phyloP scores from a whole-genome alignment of 192 early-diverging fungal species.

The Thoreauomyces humboldtii region DNA sequence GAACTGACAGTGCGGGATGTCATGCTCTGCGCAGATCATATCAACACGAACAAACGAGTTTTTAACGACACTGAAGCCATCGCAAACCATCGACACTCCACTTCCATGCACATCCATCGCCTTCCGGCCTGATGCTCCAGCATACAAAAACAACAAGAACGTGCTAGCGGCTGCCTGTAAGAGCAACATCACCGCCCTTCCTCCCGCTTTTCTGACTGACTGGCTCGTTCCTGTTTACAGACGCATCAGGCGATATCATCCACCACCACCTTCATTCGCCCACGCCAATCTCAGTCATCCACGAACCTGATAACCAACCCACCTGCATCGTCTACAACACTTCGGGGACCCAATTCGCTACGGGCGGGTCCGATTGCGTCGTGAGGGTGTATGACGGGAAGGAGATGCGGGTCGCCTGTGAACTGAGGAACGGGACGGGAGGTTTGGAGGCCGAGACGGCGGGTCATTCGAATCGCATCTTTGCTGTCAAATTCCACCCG shows the following conservation, averaged over 20 bases:
- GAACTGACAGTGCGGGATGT: too few species aligned
- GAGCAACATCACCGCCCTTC: too few species aligned
- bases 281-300: slow-evolving; percentile 40
- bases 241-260: slow-evolving; percentile 48
- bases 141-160: slow-evolving; percentile 47
- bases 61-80: neutral
- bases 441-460: slow-evolving; percentile 27
- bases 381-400: slow-evolving; percentile 48
- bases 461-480: slow-evolving; percentile 54
- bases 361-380: slow-evolving; percentile 37
- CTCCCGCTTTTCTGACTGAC: too few species aligned
- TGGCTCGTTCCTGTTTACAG: too few species aligned
- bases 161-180: slow-evolving; percentile 53
- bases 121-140: slow-evolving; percentile 41
- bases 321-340: slow-evolving; percentile 37
- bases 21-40: neutral
- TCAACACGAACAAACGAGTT: slow-evolving; percentile 11
- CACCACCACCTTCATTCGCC: slow-evolving; percentile 54
- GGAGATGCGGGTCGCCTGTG: slow-evolving; percentile 10
- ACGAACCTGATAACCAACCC: slow-evolving; percentile 42
- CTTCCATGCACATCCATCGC: slow-evolving; percentile 47
- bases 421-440: slow-evolving; percentile 15
- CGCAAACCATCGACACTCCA: neutral
- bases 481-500: slow-evolving; percentile 56
- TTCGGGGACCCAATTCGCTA: slow-evolving; percentile 39